Evolutionary conservation across 1,139 yeast genomes (phyloP).

Genomic region (Saccharomycopsis crataegensis): DNA sequence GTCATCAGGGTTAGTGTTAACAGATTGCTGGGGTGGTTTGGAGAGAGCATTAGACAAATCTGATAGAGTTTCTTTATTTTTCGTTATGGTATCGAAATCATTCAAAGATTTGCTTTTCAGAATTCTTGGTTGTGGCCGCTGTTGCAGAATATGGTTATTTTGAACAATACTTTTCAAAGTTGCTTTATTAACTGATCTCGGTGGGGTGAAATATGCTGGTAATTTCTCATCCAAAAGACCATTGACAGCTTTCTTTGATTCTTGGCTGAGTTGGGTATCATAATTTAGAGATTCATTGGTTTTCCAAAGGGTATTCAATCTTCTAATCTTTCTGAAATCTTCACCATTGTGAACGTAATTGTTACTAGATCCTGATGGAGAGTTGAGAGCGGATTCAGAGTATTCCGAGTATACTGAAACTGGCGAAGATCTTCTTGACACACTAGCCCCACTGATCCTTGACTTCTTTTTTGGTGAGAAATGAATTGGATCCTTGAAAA

Average conservation of each 20-base stretch:
- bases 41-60: too few species aligned
- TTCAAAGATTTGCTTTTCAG: background rate
- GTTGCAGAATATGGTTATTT: background rate
- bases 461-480: constrained; percentile 6
- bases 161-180: background rate
- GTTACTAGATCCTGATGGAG: constrained; percentile 4
- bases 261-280: too few species aligned
- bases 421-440: constrained; percentile 1
- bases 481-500: constrained; percentile 7
- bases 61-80: too few species aligned
- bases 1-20: constrained; percentile 1
- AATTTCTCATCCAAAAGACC: background rate
- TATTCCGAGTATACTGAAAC: constrained; percentile 6
- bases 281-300: background rate
- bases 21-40: too few species aligned
- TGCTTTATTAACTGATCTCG: constrained; percentile 8
- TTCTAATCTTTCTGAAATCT: constrained; percentile 4
- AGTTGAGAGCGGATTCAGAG: constrained; percentile 1
- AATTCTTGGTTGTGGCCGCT: background rate
- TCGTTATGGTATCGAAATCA: background rate
- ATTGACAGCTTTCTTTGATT: constrained; percentile 3
- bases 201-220: constrained; percentile 15
- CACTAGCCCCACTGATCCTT: background rate
- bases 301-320: constrained; percentile 6
- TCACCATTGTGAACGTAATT: background rate